Conservation (phyloP, 169 alveolate species). For the Eimeria acervulina region DNA sequence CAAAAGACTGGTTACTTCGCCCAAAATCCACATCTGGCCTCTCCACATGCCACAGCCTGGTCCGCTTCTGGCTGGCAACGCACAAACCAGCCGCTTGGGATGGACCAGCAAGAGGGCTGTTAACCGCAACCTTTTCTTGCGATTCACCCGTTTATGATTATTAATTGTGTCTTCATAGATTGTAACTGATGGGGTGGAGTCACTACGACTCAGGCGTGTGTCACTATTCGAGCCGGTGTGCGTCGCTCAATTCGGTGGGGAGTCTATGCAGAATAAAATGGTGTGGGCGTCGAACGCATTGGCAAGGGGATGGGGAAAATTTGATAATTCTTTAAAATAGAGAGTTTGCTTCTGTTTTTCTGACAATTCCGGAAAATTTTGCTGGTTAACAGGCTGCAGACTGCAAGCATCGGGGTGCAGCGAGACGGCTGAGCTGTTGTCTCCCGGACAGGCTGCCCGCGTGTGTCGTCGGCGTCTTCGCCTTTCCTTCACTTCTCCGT, state of each 20-base stretch:
- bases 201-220: neutral
- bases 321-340: neutral
- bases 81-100: neutral
- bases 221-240: neutral
- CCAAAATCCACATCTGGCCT: neutral
- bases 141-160: neutral
- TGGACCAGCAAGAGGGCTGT: neutral
- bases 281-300: neutral
- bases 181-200: neutral
- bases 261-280: neutral
- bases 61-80: neutral
- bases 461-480: neutral
- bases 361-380: neutral
- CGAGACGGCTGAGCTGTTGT: constrained; percentile 55
- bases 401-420: constrained; percentile 55
- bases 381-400: neutral
- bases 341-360: neutral
- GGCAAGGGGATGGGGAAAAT: neutral
- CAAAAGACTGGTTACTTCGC: neutral
- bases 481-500: neutral
- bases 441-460: constrained; percentile 1
- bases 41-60: neutral
- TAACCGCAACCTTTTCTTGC: neutral
- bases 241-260: neutral
- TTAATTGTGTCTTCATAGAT: no score